Evolutionary conservation across 805 yeast species (phyloP), one percentile per base, ranked within the genome.

Genomic region (Kuraishia hungarica): DNA sequence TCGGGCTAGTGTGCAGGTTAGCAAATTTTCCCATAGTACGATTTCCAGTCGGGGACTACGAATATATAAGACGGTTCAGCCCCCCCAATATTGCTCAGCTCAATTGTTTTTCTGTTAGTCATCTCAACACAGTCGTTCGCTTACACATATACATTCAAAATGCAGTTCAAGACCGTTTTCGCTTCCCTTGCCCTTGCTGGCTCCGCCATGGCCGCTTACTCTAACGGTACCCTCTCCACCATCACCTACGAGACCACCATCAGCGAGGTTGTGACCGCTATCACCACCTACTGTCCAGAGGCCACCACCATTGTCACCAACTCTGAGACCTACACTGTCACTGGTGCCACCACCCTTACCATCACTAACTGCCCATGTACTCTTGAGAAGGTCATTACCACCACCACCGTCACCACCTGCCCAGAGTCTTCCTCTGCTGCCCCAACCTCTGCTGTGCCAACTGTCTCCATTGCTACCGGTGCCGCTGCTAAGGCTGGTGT

Each of bases 311-410:
- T 88, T 58, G 77, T 75, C 60, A 81, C 83, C 71, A 84, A 83
- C 80, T 78, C 78, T 77, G 69, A 69, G 69, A 86, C 93, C 67
- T 79, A 82, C 82, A 82, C 87, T 61, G 90, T 86, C 68, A 82
- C 92, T 59, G 84, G 71, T 65, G 83, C 93, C 58, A 86, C 93
- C 70, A 88, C 96, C 63, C 72, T 89, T 65, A 88, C 94, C 71
- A 79, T 88, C 81, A 86, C 96, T 66, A 86, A 89, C 79, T 84
- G 88, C 73, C 92, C 92, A 69, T 89, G 96, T 79, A 87, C 93
- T 67, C 66, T 83, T 66, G 24, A 24, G 21, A 51, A 53, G 51
- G 63, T 64, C 53, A 52, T 58, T 58, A 62, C 70, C 52, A 55
- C 64, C 56, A 59, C 66, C 58, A 59, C 63, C 51, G 58, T 59